Evolutionary conservation across 2,329 filamentous ascomycete species (phyloP).

Genomic region (Diaporthe destruens): DNA sequence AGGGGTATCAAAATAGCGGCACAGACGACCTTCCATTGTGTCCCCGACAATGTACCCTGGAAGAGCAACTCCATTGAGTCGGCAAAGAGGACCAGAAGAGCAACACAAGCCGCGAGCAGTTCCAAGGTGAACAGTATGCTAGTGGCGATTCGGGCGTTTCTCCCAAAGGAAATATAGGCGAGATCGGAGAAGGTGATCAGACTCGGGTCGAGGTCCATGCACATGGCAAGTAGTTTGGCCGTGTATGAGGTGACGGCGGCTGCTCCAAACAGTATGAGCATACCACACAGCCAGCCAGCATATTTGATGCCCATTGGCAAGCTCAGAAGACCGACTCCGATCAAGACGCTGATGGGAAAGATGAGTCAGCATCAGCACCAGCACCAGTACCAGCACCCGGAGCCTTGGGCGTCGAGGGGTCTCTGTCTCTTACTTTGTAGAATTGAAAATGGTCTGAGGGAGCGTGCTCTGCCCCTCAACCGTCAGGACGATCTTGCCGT

Average conservation of each 20-base stretch:
- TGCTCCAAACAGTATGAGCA: slow-evolving; percentile 79
- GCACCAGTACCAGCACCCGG: neutral
- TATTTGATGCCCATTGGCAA: slow-evolving; percentile 90
- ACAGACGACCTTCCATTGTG: slow-evolving; percentile 88
- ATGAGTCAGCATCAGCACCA: slow-evolving; percentile 28
- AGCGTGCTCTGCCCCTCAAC: slow-evolving; percentile 95
- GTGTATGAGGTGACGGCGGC: slow-evolving; percentile 87
- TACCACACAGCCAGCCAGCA: slow-evolving; percentile 87
- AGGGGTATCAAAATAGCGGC: slow-evolving; percentile 83
- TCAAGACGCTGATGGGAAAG: slow-evolving; percentile 70
- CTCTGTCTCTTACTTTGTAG: slow-evolving; percentile 73
- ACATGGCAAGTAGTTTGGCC: slow-evolving; percentile 85
- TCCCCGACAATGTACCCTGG: slow-evolving; percentile 73
- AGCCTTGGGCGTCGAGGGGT: neutral
- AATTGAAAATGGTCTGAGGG: slow-evolving; percentile 96
- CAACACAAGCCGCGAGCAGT: slow-evolving; percentile 88
- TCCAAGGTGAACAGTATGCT: slow-evolving; percentile 91
- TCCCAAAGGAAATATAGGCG: slow-evolving; percentile 90
- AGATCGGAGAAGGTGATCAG: slow-evolving; percentile 96
- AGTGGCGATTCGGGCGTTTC: slow-evolving; percentile 82
- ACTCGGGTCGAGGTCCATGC: slow-evolving; percentile 85
- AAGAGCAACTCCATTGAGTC: slow-evolving; percentile 87
- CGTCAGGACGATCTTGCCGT: slow-evolving; percentile 85
- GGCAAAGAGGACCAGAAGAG: slow-evolving; percentile 90
- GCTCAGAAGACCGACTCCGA: slow-evolving; percentile 90